Evolutionary conservation across 2,329 filamentous ascomycete genomes (phyloP).

Genomic region (Paradendryphiella salina): DNA sequence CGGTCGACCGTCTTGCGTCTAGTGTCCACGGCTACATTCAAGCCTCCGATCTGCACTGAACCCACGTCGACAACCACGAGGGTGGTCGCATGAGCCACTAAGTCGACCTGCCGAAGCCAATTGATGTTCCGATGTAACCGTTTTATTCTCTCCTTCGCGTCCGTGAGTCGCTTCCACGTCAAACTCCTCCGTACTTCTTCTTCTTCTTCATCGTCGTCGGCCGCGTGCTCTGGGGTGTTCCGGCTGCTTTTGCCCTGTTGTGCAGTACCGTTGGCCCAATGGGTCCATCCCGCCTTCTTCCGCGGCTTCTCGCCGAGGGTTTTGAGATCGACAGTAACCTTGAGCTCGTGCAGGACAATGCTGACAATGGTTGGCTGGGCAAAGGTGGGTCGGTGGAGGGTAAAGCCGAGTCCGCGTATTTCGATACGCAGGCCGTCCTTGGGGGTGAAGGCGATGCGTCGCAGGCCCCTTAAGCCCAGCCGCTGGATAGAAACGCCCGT

Average conservation of each 20-base stretch:
- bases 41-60: conserved; percentile 78
- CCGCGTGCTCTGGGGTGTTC: conserved; percentile 23
- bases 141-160: conserved; percentile 83
- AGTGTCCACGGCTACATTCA: conserved; percentile 88
- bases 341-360: conserved; percentile 82
- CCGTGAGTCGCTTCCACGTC: conserved; percentile 79
- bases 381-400: conserved; percentile 91
- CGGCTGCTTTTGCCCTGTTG: conserved; percentile 25
- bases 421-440: conserved; percentile 88
- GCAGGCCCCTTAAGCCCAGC: conserved; percentile 87
- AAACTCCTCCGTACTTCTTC: conserved; percentile 60
- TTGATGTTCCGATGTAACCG: conserved; percentile 81
- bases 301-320: conserved; percentile 56
- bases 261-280: conserved; percentile 39
- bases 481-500: conserved; percentile 96
- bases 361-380: conserved; percentile 97
- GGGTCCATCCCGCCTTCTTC: conserved; percentile 37
- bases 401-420: conserved; percentile 83
- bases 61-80: conserved; percentile 80
- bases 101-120: conserved; percentile 86
- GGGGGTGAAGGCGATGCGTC: conserved; percentile 86
- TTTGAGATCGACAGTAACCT: conserved; percentile 77
- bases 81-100: conserved; percentile 80
- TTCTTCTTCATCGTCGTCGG: conserved; percentile 41
- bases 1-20: conserved; percentile 88